These are phyloP conservation scores for Discostella stelligeroides DNA, from an alignment of 108 stramenopile genomes.

Conservation along the genomic window DNA sequence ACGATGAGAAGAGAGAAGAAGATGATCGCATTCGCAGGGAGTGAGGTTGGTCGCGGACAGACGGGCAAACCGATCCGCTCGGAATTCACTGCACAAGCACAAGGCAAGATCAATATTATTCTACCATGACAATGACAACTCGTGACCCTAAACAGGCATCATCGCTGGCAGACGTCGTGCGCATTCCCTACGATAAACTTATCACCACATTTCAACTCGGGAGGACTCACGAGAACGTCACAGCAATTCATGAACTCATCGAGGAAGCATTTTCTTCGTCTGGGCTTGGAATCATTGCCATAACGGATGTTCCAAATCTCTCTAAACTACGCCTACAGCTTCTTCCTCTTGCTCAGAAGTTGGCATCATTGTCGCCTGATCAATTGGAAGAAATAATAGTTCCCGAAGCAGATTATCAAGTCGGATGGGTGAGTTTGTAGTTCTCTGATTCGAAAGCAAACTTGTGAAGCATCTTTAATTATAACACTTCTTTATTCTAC, in stretches of 20 bases:
- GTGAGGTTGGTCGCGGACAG: no score
- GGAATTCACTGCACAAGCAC: no score
- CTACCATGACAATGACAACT: no score
- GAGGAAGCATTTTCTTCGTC: slow-evolving; percentile 52
- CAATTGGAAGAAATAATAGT: slow-evolving; percentile 60
- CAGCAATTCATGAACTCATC: slow-evolving; percentile 27
- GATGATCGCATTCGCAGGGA: no score
- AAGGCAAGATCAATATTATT: no score
- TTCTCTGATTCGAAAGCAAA: not conserved
- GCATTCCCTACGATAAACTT: slow-evolving; percentile 58
- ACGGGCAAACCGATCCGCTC: no score
- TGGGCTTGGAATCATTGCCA: slow-evolving; percentile 73
- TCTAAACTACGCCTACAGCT: slow-evolving; percentile 43
- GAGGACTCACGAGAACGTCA: not conserved
- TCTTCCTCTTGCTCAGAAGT: slow-evolving; percentile 61
- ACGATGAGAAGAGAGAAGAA: no score
- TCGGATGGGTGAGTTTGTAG: slow-evolving; percentile 68
- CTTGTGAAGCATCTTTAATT: no score
- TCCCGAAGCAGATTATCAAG: slow-evolving; percentile 67
- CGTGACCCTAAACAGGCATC: not conserved
- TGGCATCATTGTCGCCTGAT: slow-evolving; percentile 63
- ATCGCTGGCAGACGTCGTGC: not conserved
- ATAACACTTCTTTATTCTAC: no score
- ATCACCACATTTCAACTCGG: slow-evolving; percentile 19
- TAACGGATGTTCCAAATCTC: slow-evolving; percentile 61